Conservation (phyloP, 371 early-diverging fungal genomes). For the Basidiobolus meristosporus region DNA sequence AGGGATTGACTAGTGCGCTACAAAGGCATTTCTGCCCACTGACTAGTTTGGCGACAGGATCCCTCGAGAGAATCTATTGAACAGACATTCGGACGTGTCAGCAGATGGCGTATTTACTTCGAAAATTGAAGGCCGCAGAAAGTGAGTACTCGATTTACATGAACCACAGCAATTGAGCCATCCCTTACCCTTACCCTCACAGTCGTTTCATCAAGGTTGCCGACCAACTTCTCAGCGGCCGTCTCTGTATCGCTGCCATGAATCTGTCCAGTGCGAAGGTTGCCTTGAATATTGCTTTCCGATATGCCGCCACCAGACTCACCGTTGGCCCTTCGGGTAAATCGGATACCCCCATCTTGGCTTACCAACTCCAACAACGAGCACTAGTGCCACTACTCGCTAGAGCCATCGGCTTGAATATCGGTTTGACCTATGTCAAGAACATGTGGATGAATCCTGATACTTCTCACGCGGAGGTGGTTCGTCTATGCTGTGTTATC, state of each 20-base stretch:
- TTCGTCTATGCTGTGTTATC: conserved; percentile 50
- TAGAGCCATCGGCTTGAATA: conserved; percentile 31
- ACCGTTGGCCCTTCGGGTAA: conserved; percentile 53
- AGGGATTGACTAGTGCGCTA: not conserved
- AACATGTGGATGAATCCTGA: conserved; percentile 21
- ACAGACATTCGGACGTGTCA: conserved; percentile 42
- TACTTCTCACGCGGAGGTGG: conserved; percentile 17
- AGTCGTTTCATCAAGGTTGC: conserved; percentile 48
- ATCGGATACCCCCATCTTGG: conserved; percentile 45
- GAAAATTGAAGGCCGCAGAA: conserved; percentile 23
- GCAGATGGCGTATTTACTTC: conserved; percentile 29
- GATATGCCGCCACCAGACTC: conserved; percentile 36
- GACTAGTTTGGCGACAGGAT: not conserved
- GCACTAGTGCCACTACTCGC: conserved; percentile 45
- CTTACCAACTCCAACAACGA: conserved; percentile 51
- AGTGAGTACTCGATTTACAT: conserved; percentile 8
- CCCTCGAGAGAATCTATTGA: conserved; percentile 42
- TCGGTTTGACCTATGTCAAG: conserved; percentile 52
- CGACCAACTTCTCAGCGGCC: conserved; percentile 45
- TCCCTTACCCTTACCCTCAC: not conserved
- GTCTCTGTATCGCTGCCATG: conserved; percentile 45
- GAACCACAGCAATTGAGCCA: too few relatives aligned
- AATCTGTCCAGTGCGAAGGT: conserved; percentile 34
- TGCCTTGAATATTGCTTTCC: conserved; percentile 26
- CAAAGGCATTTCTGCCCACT: not conserved